Evolutionary conservation across 257 asterid species (phyloP).

Genomic region (Buddleja alternifolia): DNA sequence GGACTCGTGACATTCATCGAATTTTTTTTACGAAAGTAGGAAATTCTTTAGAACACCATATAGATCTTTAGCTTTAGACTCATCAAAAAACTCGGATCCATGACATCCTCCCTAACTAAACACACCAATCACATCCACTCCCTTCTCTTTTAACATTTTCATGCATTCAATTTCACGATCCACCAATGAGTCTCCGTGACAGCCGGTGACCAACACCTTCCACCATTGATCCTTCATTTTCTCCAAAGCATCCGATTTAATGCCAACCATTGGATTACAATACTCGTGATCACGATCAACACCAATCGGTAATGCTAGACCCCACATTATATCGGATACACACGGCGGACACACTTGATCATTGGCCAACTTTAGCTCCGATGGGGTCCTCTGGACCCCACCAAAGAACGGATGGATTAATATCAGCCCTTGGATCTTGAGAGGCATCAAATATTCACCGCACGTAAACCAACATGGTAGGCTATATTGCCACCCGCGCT

Average conservation of each 20-base stretch:
- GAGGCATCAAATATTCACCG: conserved; percentile 35
- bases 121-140: conserved; percentile 32
- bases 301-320: conserved; percentile 43
- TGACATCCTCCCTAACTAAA: conserved; percentile 45
- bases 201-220: conserved; percentile 39
- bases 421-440: conserved; percentile 53
- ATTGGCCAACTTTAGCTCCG: conserved; percentile 40
- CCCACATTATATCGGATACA: conserved; percentile 46
- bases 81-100: conserved; percentile 45
- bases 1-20: too few relatives aligned
- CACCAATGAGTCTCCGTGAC: conserved; percentile 47
- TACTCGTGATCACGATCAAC: conserved; percentile 51
- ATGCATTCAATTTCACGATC: conserved; percentile 44
- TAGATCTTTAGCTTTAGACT: conserved; percentile 13
- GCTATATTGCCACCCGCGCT: conserved; percentile 63
- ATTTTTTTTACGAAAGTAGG: conserved; percentile 11
- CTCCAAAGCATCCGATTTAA: conserved; percentile 17
- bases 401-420: conserved; percentile 55
- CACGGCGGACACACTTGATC: conserved; percentile 29
- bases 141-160: conserved; percentile 35
- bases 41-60: conserved; percentile 26
- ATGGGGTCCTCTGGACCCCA: conserved; percentile 48
- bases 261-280: conserved; percentile 38
- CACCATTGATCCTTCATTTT: conserved; percentile 24
- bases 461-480: conserved; percentile 44